phyloP scores from a whole-genome alignment of 495 filamentous ascomycete species.

The Lophium mytilinum region DNA sequence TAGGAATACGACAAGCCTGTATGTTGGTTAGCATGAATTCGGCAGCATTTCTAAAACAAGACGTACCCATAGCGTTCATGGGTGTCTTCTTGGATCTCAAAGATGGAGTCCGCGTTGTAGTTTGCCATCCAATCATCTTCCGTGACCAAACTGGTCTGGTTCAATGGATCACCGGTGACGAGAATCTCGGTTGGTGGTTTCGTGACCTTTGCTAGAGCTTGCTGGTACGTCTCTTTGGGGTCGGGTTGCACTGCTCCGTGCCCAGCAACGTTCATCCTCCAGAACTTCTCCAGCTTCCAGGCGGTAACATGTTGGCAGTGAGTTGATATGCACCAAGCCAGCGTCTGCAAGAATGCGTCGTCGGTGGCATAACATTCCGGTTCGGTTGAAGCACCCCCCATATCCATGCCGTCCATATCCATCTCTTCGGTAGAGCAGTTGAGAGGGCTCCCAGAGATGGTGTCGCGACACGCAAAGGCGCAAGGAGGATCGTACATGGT shows the following conservation, averaged over 20 bases:
- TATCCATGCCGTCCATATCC: background rate
- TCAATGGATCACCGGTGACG: background rate
- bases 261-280: constrained; percentile 1
- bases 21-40: background rate
- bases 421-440: background rate
- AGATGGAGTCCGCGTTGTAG: background rate
- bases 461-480: constrained; percentile 2
- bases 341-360: background rate
- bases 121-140: background rate
- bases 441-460: background rate
- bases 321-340: constrained; percentile 6
- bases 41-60: background rate
- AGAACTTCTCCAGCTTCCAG: constrained; percentile 1
- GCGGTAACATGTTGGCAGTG: background rate
- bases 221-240: constrained; percentile 1
- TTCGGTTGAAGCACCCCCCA: background rate
- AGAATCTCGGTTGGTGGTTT: background rate
- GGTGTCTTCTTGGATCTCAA: background rate
- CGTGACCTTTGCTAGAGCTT: background rate
- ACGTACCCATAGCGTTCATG: background rate
- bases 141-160: background rate
- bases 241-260: background rate
- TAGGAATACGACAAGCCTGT: constrained; percentile 2
- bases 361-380: constrained; percentile 8
- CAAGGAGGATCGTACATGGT: constrained; percentile 7